A percentile compares a stretch with the other conserved stretches of the same genome.
Evolutionary conservation across 805 yeast genomes (phyloP).

Genomic region (Pichia rugopelliculosa): DNA sequence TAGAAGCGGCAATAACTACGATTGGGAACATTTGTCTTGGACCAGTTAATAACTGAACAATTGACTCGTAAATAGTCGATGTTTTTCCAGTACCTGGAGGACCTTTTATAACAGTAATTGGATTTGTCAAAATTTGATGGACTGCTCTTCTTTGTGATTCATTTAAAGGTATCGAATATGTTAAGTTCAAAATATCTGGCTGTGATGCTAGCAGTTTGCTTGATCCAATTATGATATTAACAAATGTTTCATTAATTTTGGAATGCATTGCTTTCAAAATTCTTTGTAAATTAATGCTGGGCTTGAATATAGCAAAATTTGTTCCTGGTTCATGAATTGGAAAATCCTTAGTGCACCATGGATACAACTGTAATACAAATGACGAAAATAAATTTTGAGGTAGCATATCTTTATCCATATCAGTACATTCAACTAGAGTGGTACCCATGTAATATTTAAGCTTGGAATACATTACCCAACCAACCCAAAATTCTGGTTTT

Average conservation of each 20-base stretch:
- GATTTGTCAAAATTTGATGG: slow-evolving; percentile 55
- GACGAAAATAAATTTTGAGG: too few relatives aligned
- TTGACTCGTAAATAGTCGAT: slow-evolving; percentile 71
- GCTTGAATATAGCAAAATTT: slow-evolving; percentile 13
- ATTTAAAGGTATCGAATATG: slow-evolving; percentile 33
- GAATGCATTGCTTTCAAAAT: slow-evolving; percentile 59
- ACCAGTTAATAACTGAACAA: slow-evolving; percentile 61
- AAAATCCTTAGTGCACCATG: too few relatives aligned
- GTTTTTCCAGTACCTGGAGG: slow-evolving; percentile 85
- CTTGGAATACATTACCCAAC: slow-evolving; percentile 35
- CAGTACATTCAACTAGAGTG: too few relatives aligned
- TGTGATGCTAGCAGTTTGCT: slow-evolving; percentile 29
- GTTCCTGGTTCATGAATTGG: too few relatives aligned
- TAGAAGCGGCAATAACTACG: slow-evolving; percentile 66
- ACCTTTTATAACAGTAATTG: slow-evolving; percentile 54
- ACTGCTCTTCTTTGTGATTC: slow-evolving; percentile 71
- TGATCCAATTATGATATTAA: slow-evolving; percentile 22
- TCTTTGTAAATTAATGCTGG: slow-evolving; percentile 51
- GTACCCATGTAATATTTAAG: too few relatives aligned
- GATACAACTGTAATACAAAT: too few relatives aligned
- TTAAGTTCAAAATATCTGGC: too few relatives aligned
- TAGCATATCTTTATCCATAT: too few relatives aligned
- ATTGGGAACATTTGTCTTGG: slow-evolving; percentile 55
- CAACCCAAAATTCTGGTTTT: slow-evolving; percentile 44
- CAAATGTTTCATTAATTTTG: slow-evolving; percentile 46